These are phyloP conservation scores for Xylariales sp. DNA, from an alignment of 2,329 filamentous ascomycete genomes.

Conservation along the genomic window DNA sequence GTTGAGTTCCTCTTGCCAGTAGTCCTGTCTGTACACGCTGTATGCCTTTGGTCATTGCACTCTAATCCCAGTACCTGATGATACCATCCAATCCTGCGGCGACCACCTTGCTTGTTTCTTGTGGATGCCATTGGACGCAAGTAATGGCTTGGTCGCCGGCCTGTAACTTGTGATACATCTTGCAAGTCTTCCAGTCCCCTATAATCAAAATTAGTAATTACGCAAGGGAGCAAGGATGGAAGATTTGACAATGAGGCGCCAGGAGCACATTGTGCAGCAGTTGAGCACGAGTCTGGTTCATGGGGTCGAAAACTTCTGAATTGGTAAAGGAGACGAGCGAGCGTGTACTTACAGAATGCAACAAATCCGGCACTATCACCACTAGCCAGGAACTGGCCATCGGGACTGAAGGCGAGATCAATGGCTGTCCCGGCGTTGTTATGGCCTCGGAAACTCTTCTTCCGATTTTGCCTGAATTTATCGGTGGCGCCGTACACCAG, in stretches of 20 bases:
- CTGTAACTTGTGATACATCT: constrained; percentile 97
- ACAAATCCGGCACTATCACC: constrained; percentile 91
- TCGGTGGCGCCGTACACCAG: constrained; percentile 94
- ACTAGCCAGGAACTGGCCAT: constrained; percentile 88
- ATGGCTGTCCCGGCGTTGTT: constrained; percentile 96
- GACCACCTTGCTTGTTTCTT: constrained; percentile 93
- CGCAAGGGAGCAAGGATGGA: background rate
- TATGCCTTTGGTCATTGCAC: background rate
- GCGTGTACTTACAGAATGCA: constrained; percentile 73
- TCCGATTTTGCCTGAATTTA: constrained; percentile 96
- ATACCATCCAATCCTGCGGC: constrained; percentile 90
- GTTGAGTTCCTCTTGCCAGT: constrained; percentile 9
- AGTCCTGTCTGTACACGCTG: background rate
- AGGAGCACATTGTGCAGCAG: background rate
- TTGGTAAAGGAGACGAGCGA: background rate
- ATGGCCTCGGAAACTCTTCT: constrained; percentile 95
- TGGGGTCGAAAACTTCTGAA: background rate
- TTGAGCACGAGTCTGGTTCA: no score
- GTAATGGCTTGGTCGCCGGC: constrained; percentile 85
- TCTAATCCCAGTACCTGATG: constrained; percentile 92
- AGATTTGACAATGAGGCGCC: background rate
- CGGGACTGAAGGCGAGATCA: constrained; percentile 87
- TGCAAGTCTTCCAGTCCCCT: constrained; percentile 98
- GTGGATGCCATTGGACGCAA: constrained; percentile 95
- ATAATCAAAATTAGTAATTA: constrained; percentile 21